A percentile compares a stretch with the other conserved stretches of the same genome.
Evolutionary conservation across 192 early-diverging fungal species (phyloP).

Genomic region (Coemansia sp.): DNA sequence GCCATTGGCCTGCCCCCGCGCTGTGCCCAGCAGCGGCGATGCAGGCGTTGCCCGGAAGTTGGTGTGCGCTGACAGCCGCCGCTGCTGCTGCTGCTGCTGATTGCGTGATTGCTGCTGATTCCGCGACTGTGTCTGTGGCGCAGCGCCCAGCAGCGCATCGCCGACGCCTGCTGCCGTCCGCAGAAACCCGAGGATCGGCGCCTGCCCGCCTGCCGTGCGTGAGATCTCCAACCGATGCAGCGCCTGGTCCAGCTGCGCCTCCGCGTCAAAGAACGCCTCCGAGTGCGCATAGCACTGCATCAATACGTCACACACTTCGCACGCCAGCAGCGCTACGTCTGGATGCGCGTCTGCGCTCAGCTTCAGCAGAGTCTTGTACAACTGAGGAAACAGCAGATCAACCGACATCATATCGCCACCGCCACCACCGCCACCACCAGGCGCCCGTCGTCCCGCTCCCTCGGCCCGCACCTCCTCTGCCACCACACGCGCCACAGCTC

Average conservation of each 20-base stretch:
- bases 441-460: too few species aligned
- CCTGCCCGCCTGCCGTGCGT: constrained; percentile 26
- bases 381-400: constrained; percentile 41
- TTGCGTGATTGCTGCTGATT: too few species aligned
- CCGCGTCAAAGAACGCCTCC: constrained; percentile 23
- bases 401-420: constrained; percentile 19
- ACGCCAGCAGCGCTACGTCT: constrained; percentile 68
- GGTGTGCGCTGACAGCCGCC: constrained; percentile 19
- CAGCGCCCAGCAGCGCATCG: constrained; percentile 41
- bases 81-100: constrained; percentile 10
- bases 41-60: background rate
- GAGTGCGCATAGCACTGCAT: constrained; percentile 53
- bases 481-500: constrained; percentile 59
- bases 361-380: constrained; percentile 82
- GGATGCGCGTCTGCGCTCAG: constrained; percentile 80
- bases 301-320: constrained; percentile 67
- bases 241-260: constrained; percentile 39
- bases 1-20: background rate
- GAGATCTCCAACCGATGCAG: constrained; percentile 37
- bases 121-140: background rate
- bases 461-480: constrained; percentile 47
- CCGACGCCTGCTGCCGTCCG: constrained; percentile 18
- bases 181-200: constrained; percentile 26
- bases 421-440: background rate
- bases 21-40: background rate